phyloP scores from a whole-genome alignment of 768 basidiomycete species.

The Psilocybe tampanensis region DNA sequence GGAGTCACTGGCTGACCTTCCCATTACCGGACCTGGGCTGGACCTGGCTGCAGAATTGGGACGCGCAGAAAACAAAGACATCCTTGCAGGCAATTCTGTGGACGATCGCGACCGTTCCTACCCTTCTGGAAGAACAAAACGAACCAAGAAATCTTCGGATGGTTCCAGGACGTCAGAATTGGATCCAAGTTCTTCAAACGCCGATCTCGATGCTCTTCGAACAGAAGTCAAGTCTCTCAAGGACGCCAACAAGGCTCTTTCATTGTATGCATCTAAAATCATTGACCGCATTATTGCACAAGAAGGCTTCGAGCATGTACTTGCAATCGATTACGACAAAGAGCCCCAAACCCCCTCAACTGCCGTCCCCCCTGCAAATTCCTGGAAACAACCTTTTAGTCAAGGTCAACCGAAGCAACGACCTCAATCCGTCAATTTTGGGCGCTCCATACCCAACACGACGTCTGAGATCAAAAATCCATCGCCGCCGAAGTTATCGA shows the following conservation, averaged over 20 bases:
- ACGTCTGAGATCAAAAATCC: slow-evolving; percentile 8
- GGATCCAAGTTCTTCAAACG: slow-evolving; percentile 40
- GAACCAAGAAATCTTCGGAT: slow-evolving; percentile 47
- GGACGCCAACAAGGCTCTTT: slow-evolving; percentile 95
- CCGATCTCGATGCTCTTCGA: slow-evolving; percentile 74
- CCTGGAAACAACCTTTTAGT: slow-evolving; percentile 29
- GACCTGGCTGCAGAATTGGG: slow-evolving; percentile 92
- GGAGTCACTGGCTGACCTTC: slow-evolving; percentile 84
- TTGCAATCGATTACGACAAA: slow-evolving; percentile 89
- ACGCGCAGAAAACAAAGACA: slow-evolving; percentile 88
- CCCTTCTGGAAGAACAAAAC: slow-evolving; percentile 48
- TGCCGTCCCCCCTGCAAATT: slow-evolving; percentile 32
- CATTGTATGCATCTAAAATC: slow-evolving; percentile 95
- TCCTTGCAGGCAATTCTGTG: slow-evolving; percentile 55
- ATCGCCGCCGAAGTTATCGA: slow-evolving; percentile 12
- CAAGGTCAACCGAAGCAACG: slow-evolving; percentile 43
- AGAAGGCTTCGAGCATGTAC: slow-evolving; percentile 96
- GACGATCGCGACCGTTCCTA: slow-evolving; percentile 50
- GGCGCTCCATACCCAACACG: slow-evolving; percentile 36
- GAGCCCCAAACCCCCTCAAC: slow-evolving; percentile 50
- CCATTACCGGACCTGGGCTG: slow-evolving; percentile 86
- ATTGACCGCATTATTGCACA: slow-evolving; percentile 96
- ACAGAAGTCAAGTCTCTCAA: slow-evolving; percentile 90
- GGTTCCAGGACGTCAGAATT: slow-evolving; percentile 41
- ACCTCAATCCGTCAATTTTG: slow-evolving; percentile 64